phyloP scores from a whole-genome alignment of 805 yeast species.

The Pichia exigua region DNA sequence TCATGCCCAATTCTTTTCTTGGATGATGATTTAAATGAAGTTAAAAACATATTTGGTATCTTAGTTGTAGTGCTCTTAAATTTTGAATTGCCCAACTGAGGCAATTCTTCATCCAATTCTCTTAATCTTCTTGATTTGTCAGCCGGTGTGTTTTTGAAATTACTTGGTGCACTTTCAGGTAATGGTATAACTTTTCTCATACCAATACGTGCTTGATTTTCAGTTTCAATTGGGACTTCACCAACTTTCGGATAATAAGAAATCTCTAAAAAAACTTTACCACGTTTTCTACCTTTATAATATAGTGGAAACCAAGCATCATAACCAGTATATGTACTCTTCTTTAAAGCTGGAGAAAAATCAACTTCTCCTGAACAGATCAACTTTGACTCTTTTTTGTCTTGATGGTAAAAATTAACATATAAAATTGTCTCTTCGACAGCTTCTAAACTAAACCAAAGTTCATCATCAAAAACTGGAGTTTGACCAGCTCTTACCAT shows the following conservation, averaged over 20 bases:
- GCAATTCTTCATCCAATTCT: neutral
- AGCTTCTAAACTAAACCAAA: conserved; percentile 57
- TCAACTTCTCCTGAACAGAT: conserved; percentile 79
- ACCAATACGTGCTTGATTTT: conserved; percentile 16
- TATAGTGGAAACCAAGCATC: conserved; percentile 78
- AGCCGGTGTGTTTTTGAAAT: neutral
- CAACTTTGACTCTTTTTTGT: conserved; percentile 77
- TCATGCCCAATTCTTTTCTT: neutral
- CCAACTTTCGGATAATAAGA: conserved; percentile 66
- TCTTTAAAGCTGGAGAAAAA: conserved; percentile 61
- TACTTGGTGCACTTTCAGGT: neutral
- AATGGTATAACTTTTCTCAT: conserved; percentile 1
- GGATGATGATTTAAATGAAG: neutral
- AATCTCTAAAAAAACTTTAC: conserved; percentile 83
- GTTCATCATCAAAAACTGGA: conserved; percentile 79
- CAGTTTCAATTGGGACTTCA: conserved; percentile 25
- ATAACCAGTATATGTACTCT: conserved; percentile 63
- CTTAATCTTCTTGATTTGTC: neutral
- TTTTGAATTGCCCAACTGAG: neutral
- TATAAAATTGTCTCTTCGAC: conserved; percentile 57
- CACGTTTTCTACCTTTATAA: conserved; percentile 69
- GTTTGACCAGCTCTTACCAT: conserved; percentile 89
- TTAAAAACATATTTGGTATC: neutral
- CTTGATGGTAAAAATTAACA: conserved; percentile 75
- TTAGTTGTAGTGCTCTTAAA: neutral